These are phyloP conservation scores for Asterophora parasitica DNA, from an alignment of 768 basidiomycete genomes.

Conservation along the genomic window DNA sequence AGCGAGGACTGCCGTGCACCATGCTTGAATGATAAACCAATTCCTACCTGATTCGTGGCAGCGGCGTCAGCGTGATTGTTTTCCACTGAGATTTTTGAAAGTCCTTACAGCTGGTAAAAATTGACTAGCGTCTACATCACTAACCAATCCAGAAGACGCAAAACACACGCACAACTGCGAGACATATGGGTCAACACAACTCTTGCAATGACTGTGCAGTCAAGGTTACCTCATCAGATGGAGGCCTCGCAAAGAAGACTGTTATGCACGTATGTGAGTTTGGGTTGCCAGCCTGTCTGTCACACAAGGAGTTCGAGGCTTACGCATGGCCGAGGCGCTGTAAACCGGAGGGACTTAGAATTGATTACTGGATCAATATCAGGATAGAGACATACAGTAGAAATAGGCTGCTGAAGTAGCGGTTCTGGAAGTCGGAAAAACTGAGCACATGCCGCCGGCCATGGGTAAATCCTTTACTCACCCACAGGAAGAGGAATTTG, in stretches of 20 bases:
- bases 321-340: conserved; percentile 12
- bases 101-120: conserved; percentile 6
- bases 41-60: conserved; percentile 13
- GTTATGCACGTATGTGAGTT: neutral
- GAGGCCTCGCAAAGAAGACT: conserved; percentile 13
- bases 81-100: neutral
- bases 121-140: neutral
- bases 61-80: neutral
- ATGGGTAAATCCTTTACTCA: conserved; percentile 7
- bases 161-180: conserved; percentile 16
- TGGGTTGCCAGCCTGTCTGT: neutral
- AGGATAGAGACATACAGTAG: conserved; percentile 17
- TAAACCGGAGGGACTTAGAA: neutral
- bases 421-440: conserved; percentile 17
- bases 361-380: neutral
- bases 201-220: neutral
- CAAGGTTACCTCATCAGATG: conserved; percentile 13
- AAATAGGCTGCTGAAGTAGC: conserved; percentile 24
- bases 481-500: conserved; percentile 22
- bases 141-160: neutral
- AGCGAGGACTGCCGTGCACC: conserved; percentile 18
- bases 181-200: neutral
- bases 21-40: conserved; percentile 19
- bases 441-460: neutral
- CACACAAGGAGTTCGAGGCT: neutral